Evolutionary conservation across 1,284 basidiomycete genomes (phyloP).

Genomic region (Trichosporon sp.): DNA sequence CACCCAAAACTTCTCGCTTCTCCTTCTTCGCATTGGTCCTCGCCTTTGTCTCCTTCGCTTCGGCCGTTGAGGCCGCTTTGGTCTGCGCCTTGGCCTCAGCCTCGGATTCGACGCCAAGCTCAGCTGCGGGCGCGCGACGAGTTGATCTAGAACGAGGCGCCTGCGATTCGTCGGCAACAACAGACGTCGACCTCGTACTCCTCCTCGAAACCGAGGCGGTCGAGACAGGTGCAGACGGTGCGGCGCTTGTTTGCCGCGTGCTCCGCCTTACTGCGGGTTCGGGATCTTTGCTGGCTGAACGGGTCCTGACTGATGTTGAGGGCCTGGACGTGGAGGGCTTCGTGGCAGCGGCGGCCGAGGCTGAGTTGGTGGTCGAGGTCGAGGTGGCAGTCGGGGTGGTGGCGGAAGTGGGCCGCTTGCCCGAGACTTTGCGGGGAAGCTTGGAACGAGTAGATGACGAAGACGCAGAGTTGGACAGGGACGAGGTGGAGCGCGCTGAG

Average conservation of each 20-base stretch:
- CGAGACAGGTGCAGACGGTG: not conserved
- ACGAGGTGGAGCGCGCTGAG: not conserved
- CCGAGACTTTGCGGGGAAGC: too few relatives aligned
- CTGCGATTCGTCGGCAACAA: not conserved
- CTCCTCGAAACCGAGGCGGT: not conserved
- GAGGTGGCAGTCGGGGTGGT: too few relatives aligned
- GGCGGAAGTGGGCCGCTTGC: too few relatives aligned
- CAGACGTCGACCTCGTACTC: not conserved
- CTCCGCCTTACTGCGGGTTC: not conserved
- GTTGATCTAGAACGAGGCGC: too few relatives aligned
- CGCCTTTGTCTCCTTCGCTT: too few relatives aligned
- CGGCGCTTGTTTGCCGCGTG: not conserved
- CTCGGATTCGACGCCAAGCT: too few relatives aligned
- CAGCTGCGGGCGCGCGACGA: too few relatives aligned
- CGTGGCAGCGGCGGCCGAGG: too few relatives aligned
- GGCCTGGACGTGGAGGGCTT: not conserved
- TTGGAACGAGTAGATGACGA: too few relatives aligned
- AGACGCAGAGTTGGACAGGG: not conserved
- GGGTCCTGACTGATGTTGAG: not conserved
- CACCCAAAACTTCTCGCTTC: conserved; percentile 5
- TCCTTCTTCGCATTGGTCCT: not conserved
- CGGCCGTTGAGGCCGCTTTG: too few relatives aligned
- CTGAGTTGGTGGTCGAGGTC: too few relatives aligned
- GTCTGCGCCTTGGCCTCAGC: too few relatives aligned
- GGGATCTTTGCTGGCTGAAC: not conserved